Percentiles rank a stretch among this genome's conserved stretches.
These are phyloP conservation scores for Elymus sibiricus DNA, from an alignment of 176 grass and related monocot species.

Conservation along the genomic window DNA sequence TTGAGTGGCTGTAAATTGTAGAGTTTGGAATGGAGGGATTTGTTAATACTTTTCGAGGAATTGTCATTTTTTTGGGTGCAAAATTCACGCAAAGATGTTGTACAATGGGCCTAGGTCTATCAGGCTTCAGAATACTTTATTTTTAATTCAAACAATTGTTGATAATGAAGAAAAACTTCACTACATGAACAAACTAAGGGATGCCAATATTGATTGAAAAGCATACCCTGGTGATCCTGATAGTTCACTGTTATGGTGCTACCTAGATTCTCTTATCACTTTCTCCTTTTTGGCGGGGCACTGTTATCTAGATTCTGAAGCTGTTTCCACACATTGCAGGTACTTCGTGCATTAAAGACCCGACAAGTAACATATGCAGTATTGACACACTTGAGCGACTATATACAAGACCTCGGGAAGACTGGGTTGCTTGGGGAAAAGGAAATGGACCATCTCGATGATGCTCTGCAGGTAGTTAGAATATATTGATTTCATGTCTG, in stretches of 20 bases:
- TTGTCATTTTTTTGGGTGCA: neutral
- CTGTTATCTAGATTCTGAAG: neutral
- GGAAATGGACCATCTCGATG: constrained; percentile 78
- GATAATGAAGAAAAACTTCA: neutral
- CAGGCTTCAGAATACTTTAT: neutral
- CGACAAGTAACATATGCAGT: constrained; percentile 95
- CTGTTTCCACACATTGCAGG: constrained; percentile 39
- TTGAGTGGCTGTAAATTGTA: neutral
- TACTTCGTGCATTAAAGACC: constrained; percentile 78
- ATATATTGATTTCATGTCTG: constrained; percentile 5
- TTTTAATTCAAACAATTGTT: neutral
- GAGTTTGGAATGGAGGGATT: neutral
- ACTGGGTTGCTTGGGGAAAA: constrained; percentile 81
- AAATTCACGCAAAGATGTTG: neutral
- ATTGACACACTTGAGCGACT: constrained; percentile 79
- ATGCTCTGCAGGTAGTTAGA: constrained; percentile 75
- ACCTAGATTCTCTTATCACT: neutral
- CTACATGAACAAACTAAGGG: neutral
- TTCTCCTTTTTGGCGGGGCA: neutral
- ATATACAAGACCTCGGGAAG: constrained; percentile 88
- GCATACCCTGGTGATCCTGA: neutral
- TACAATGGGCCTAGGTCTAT: neutral
- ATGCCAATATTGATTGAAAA: neutral
- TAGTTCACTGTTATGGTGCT: neutral
- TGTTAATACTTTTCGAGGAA: neutral